Evolutionary conservation across 805 yeast genomes (phyloP), one percentile per base, ranked within the genome.

Genomic region (Candida yuanshanica): DNA sequence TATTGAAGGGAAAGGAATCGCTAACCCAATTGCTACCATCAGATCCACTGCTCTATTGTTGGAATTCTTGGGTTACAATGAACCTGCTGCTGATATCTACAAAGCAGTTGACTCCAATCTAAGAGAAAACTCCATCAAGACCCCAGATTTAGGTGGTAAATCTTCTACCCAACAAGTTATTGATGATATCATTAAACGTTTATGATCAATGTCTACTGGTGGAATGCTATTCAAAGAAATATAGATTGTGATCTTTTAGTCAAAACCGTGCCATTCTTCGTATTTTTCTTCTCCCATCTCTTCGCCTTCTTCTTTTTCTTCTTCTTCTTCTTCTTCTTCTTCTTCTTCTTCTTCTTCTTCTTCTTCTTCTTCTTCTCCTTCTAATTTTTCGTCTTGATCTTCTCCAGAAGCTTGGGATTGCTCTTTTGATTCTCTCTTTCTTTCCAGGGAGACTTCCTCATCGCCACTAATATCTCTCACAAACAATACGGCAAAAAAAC

Each of bases 11-110:
- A 81, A 76, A 66, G 93, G 93, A 56, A 86, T 88, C 55, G 77
- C 96, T 39, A 91, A 91, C 76, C 99, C 99, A 51, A 81, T 93
- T 58, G 99, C 99, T 43, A 93, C 99, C 38, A 91, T 93, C 62
- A 83, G 99, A 70, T 93, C 99, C 23, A 82, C 97, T 44, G 99
- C 98, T 43, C 74, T 93, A 63, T 83, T 93, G 95, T 79, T 93
- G 65, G 98, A 93, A 70, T 91, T 93, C 72, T 79, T 93, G 79
- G 98, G 98, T 47, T 77, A 83, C 69, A 68, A 85, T 33, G 79
- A 80, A 51, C 86, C 96, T 41, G 98, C 99, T 47, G 88, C 95
- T 48, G 79, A 82, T 56, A 93, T 93, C 55, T 86, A 91, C 72
- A 76, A 74, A 53, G 99, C 99, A 42, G 98, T 91, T 43, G 97